Evolutionary conservation across 768 basidiomycete species (phyloP), one percentile per base, ranked within the genome.

Genomic region (Dendrothele bispora): DNA sequence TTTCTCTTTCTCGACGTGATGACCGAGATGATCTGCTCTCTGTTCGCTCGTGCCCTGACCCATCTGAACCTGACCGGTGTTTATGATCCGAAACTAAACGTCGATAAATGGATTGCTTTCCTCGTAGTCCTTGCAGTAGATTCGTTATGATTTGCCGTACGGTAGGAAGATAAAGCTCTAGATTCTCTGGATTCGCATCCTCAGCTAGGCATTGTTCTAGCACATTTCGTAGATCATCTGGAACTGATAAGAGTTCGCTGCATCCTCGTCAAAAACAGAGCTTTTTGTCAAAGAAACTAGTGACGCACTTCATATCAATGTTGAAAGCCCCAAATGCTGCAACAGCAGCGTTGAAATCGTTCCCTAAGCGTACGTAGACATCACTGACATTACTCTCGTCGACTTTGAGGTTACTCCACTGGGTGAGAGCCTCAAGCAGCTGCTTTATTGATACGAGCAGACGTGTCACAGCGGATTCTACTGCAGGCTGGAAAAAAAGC

Each of bases 281-380:
- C 7, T 35, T 44, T 10, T 11, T 4, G 44, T 25, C 35, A n/a
- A 44, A 37, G 27, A 46, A 54, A 53, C 37, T 48, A 38, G n/a
- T 17, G 17, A 79, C 91, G 65, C 66, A 98, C 95, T 77, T 73
- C 88, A 98, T 98, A 51, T 88, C 83, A 49, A 99, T 95, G 52
- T 85, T 83, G 55, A 86, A 92, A 11, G 78, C 72, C 2, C 79
- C 78, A 63, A 99, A 99, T 1, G 94, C 92, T 44, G 86, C 81
- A 30, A 95, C 91, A 8, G 94, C 94, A 14, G 83, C 80, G 61
- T 98, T 98, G 74, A 99, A 98, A 62, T 97, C 95, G 67, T 98
- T 98, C 20, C 97, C 97, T 20, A 99, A 75, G 46, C 84, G 82
- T 45, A 99, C 97, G 67, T 99, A 99, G 45, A 97, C 90, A 66